Conservation (phyloP, 2,329 filamentous ascomycete species). For the Hymenoscyphus linearis region DNA sequence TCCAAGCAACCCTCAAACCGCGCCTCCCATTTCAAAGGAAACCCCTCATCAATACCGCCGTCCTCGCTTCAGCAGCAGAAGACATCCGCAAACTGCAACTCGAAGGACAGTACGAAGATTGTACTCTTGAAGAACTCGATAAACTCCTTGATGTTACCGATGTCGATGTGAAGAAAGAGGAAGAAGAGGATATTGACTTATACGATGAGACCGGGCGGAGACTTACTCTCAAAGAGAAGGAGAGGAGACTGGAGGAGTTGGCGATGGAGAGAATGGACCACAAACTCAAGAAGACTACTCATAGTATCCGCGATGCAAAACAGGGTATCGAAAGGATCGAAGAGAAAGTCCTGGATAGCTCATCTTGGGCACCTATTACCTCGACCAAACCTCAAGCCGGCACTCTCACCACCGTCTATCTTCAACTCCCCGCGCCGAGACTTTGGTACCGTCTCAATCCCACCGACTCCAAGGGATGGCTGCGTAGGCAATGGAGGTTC, state of each 20-base stretch:
- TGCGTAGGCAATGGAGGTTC: slow-evolving; percentile 17
- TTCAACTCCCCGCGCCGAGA: slow-evolving; percentile 23
- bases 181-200: slow-evolving; percentile 9
- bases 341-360: slow-evolving; percentile 37
- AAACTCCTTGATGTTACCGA: slow-evolving; percentile 10
- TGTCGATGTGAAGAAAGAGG: slow-evolving; percentile 9
- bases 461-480: background rate
- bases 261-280: slow-evolving; percentile 47
- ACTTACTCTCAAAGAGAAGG: slow-evolving; percentile 28
- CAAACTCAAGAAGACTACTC: slow-evolving; percentile 45
- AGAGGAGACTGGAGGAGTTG: slow-evolving; percentile 35
- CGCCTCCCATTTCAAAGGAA: background rate
- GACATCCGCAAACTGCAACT: slow-evolving; percentile 26
- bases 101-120: slow-evolving; percentile 29
- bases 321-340: slow-evolving; percentile 55
- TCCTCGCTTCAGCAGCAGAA: slow-evolving; percentile 21
- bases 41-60: slow-evolving; percentile 22
- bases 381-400: background rate
- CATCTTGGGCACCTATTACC: slow-evolving; percentile 18
- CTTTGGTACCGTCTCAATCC: slow-evolving; percentile 9
- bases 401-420: slow-evolving; percentile 10
- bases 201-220: slow-evolving; percentile 20
- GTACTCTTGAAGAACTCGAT: slow-evolving; percentile 26
- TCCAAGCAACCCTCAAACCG: background rate
- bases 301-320: slow-evolving; percentile 49